phyloP scores from a whole-genome alignment of 768 basidiomycete genomes.

The Jaapia argillacea region DNA sequence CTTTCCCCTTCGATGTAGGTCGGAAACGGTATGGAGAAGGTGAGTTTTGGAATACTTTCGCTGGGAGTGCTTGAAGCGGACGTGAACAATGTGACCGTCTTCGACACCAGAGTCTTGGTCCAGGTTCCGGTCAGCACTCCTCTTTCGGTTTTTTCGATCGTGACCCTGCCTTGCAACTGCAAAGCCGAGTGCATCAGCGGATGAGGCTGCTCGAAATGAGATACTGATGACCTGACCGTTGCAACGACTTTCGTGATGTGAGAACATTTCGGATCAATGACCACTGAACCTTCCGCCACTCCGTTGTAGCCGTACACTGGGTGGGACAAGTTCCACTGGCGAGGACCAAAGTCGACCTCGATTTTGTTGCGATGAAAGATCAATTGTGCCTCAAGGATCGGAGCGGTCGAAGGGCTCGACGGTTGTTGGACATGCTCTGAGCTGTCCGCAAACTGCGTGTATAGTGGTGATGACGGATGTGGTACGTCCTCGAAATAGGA shows the following conservation, averaged over 20 bases:
- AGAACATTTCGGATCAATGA: constrained; percentile 23
- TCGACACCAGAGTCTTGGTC: constrained; percentile 17
- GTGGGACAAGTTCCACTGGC: constrained; percentile 25
- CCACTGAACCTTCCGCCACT: constrained; percentile 28
- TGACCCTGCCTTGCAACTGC: constrained; percentile 29
- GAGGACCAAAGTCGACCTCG: too few species aligned
- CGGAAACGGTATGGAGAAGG: constrained; percentile 32
- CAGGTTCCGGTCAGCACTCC: constrained; percentile 17
- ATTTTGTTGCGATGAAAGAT: too few species aligned
- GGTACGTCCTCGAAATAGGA: too few species aligned
- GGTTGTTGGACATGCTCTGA: too few species aligned
- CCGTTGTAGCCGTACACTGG: constrained; percentile 34
- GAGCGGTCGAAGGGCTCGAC: too few species aligned
- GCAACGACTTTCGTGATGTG: constrained; percentile 27
- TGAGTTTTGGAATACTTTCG: constrained; percentile 12
- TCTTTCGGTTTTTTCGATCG: constrained; percentile 21
- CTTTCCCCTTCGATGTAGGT: constrained; percentile 18
- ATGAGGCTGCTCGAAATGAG: background rate
- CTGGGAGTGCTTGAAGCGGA: constrained; percentile 7
- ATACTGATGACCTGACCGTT: constrained; percentile 20
- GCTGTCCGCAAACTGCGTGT: too few species aligned
- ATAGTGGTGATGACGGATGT: too few species aligned
- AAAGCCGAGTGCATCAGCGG: background rate
- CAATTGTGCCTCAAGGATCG: too few species aligned
- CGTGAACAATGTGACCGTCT: constrained; percentile 19